Base-by-base conservation (phyloP, 2,329 filamentous ascomycete species). In the Hypoxylon sp. region DNA sequence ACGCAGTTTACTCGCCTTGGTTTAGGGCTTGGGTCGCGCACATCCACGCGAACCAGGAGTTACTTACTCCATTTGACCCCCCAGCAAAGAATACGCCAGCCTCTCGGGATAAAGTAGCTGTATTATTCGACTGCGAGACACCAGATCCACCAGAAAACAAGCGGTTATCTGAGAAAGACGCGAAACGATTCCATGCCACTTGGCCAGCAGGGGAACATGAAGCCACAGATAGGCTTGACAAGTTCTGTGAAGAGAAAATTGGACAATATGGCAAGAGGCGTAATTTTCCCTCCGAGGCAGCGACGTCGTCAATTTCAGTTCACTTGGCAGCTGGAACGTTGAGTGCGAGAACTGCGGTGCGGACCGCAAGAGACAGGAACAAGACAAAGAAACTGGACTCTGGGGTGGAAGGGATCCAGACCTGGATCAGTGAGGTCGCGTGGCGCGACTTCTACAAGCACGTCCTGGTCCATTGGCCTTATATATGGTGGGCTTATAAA, bases 371-470 rank as follows among this genome's bases (percentile, higher is more conserved):
- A 28, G 75, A 77, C 23, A 70, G 71, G 7, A 78, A 78, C 57
- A 77, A 74, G 64, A 86, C 86, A 0, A 88, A 86, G 76, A 87
- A 88, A 63, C 84, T 97, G 1, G 87, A 93, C 65, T 87, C 82
- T 0, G 91, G 91, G 0, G 85, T 86, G 19, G 79, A 87, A 14
- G 92, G 92, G 0, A 90, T 92, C 62, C 83, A 86, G 55, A 83
- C 84, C 0, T 97, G 93, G 93, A 93, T 96, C 69, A 90, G 90
- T 58, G 93, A 97, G 78, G 85, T 97, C 2, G 93, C 92, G 0
- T 96, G 93, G 93, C 84, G 93, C 13, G 93, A 97, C 74, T 97
- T 97, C 75, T 97, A 97, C 81, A 93, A 90, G 74, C 92, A 96
- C 76, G 92, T 97, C 2, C 81, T 97, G 4, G 92, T 90, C 0